These are phyloP conservation scores for Solanum sejunctum DNA, from an alignment of 257 asterid species.

Conservation along the genomic window DNA sequence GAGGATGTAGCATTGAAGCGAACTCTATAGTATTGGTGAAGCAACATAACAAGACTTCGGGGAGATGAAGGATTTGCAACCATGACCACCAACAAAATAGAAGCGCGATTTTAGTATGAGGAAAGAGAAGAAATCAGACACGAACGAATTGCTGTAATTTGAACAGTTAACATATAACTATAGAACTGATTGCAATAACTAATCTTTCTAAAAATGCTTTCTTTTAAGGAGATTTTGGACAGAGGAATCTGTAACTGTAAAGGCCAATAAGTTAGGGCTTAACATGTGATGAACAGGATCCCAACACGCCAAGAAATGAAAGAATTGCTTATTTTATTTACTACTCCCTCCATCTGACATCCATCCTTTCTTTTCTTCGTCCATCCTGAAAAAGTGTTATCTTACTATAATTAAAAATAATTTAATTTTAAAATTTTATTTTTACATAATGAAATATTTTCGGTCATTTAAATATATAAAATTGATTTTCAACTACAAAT, in stretches of 20 bases:
- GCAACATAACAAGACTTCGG: constrained; percentile 23
- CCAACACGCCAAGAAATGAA: constrained; percentile 48
- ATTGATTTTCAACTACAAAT: too few relatives aligned
- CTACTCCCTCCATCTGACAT: too few relatives aligned
- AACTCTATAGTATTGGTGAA: constrained; percentile 17
- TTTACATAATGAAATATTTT: too few relatives aligned
- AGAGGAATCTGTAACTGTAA: background rate
- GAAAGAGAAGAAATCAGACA: background rate
- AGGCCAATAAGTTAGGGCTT: background rate
- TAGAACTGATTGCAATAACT: too few relatives aligned
- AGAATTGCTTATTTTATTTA: background rate
- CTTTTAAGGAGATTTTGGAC: background rate
- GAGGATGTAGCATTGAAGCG: background rate
- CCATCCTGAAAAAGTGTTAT: too few relatives aligned
- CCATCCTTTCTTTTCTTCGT: too few relatives aligned
- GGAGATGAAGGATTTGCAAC: constrained; percentile 34
- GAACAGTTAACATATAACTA: background rate
- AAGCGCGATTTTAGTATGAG: background rate
- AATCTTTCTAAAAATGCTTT: background rate
- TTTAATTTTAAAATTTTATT: too few relatives aligned
- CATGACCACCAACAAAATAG: background rate
- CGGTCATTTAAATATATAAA: too few relatives aligned
- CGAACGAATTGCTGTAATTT: background rate
- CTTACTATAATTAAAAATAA: too few relatives aligned
- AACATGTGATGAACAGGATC: background rate